A percentile compares a stretch with the other conserved stretches of the same genome.
These are phyloP conservation scores for Helianthus tuberosus DNA, from an alignment of 129 eudicot species.

Conservation along the genomic window DNA sequence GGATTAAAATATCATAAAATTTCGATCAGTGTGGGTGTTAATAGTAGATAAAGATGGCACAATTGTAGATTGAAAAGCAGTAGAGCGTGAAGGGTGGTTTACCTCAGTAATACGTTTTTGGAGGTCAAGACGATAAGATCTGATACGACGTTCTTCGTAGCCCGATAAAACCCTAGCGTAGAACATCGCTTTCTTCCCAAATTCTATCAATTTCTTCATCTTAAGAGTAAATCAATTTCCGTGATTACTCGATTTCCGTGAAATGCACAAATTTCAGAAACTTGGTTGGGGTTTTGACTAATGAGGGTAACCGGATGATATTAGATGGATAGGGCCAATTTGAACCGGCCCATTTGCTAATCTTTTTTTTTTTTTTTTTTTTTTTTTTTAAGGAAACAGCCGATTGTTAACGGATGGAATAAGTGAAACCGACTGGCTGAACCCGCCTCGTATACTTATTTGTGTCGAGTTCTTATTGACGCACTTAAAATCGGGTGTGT, in stretches of 20 bases:
- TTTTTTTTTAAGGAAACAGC: too few species aligned
- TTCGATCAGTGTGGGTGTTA: too few species aligned
- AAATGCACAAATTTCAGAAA: neutral
- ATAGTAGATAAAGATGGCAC: too few species aligned
- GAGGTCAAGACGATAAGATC: slow-evolving; percentile 64
- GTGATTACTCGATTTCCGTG: neutral
- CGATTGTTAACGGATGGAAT: too few species aligned
- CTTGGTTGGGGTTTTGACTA: neutral
- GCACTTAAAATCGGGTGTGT: too few species aligned
- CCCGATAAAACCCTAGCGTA: slow-evolving; percentile 91
- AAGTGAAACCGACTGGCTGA: too few species aligned
- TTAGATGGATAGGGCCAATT: neutral
- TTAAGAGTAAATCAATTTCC: neutral
- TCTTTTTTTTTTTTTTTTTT: too few species aligned
- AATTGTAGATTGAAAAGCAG: neutral
- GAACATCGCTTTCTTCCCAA: slow-evolving; percentile 86
- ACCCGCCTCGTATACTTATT: too few species aligned
- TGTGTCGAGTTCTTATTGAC: too few species aligned
- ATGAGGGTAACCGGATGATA: neutral
- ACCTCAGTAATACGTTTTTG: slow-evolving; percentile 61
- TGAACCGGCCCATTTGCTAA: neutral
- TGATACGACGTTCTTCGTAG: slow-evolving; percentile 88
- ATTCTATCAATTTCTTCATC: slow-evolving; percentile 68
- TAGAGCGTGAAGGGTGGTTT: neutral
- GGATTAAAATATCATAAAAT: too few species aligned